phyloP scores from a whole-genome alignment of 345 rosid species.

The Capsella bursapastoris region DNA sequence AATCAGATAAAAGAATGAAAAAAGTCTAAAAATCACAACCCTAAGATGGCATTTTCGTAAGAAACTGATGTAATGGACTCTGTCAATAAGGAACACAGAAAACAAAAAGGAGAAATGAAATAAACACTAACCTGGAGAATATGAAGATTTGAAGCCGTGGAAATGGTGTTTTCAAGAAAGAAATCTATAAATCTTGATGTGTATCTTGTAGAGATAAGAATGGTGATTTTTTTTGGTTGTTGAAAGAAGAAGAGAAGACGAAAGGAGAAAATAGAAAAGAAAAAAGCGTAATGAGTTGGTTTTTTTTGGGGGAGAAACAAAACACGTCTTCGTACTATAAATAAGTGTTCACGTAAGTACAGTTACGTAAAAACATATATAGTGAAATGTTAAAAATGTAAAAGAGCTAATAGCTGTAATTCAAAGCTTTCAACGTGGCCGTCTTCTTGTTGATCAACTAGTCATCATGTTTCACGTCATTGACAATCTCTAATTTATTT shows the following conservation, averaged over 20 bases:
- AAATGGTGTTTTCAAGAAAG: background rate
- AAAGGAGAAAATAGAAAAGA: background rate
- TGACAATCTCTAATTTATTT: constrained; percentile 35
- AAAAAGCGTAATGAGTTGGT: constrained; percentile 25
- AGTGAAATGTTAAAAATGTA: constrained; percentile 3
- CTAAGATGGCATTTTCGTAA: background rate
- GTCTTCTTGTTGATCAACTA: constrained; percentile 38
- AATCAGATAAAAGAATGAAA: background rate
- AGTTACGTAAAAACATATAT: constrained; percentile 24
- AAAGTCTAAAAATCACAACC: no score
- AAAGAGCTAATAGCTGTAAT: constrained; percentile 23
- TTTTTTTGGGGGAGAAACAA: constrained; percentile 31
- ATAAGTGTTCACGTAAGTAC: constrained; percentile 41
- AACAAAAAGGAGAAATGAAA: background rate
- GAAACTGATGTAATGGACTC: background rate
- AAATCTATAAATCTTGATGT: constrained; percentile 25
- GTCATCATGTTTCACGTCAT: constrained; percentile 33
- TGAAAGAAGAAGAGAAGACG: constrained; percentile 1
- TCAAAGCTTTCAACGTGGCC: constrained; percentile 39
- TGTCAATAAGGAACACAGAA: background rate
- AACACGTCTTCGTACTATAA: constrained; percentile 42
- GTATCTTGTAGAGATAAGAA: constrained; percentile 28
- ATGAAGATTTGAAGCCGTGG: constrained; percentile 10
- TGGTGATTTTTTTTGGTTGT: constrained; percentile 6
- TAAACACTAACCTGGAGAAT: constrained; percentile 42